Evolutionary conservation across 257 asterid genomes (phyloP).

Genomic region (Gentiana dahurica): DNA sequence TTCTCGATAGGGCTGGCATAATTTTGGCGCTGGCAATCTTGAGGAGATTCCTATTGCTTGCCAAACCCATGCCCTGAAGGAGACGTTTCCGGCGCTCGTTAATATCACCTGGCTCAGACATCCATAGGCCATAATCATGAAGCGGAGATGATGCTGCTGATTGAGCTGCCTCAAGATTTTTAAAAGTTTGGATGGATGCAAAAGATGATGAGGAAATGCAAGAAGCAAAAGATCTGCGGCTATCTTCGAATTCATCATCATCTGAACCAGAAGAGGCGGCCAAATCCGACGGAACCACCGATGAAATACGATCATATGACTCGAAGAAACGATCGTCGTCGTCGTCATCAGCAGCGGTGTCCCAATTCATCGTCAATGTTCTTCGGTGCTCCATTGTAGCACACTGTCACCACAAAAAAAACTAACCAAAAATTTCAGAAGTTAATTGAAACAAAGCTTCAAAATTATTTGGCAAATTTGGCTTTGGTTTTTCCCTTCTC

Average conservation of each 20-base stretch:
- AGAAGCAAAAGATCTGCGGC: constrained; percentile 67
- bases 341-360: constrained; percentile 51
- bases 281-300: constrained; percentile 41
- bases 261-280: constrained; percentile 48
- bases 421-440: neutral
- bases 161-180: constrained; percentile 8
- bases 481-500: neutral
- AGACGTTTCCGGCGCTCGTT: constrained; percentile 74
- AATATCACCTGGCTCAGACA: constrained; percentile 82
- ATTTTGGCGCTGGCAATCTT: constrained; percentile 40
- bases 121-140: constrained; percentile 73
- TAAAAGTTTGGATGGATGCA: constrained; percentile 22
- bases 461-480: neutral
- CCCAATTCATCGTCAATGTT: constrained; percentile 89
- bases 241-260: constrained; percentile 56
- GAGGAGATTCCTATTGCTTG: constrained; percentile 60
- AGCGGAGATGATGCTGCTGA: constrained; percentile 12
- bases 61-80: constrained; percentile 82
- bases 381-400: constrained; percentile 49
- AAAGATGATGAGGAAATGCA: constrained; percentile 29
- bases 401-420: constrained; percentile 10
- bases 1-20: constrained; percentile 26
- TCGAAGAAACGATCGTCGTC: constrained; percentile 83
- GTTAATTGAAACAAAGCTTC: neutral
- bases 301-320: constrained; percentile 42